Base-by-base conservation (phyloP, 768 basidiomycete species). In the Auricularia cornea region DNA sequence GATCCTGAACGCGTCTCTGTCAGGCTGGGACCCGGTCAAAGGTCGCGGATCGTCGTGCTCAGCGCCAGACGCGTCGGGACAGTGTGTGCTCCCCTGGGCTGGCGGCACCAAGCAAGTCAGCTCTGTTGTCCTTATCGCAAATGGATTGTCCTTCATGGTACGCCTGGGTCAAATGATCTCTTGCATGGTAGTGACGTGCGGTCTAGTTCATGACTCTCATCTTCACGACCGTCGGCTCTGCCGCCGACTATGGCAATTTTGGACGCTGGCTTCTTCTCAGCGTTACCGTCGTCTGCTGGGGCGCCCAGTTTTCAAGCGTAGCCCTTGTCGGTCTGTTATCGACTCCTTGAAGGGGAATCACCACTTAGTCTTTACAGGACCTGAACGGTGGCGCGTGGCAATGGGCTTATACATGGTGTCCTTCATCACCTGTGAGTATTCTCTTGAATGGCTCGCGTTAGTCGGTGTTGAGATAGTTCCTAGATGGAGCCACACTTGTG, bases 381-480 rank as follows among this genome's bases (percentile, higher is more conserved):
- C 88, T 2, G 79, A 79, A 29, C 80, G 85, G 18, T 94, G 92
- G 91, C 79, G 77, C n/a, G 75, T 81, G 2, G 88, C 87, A 0
- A 92, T 92, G 89, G 87, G 76, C 0, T 72, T 93, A 2, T 92
- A 86, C 72, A 89, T 93, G 80, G 74, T 90, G 31, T 86, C 89
- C 8, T 92, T 88, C 74, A 83, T 91, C 59, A 80, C 84, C 1
- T 92, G 71, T 64, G 68, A 71, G 65, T 44, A 23, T 54, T n/a
- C 29, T 64, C 60, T 18, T n/a, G 5, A 23, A 41, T n/a, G n/a
- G n/a, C n/a, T n/a, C n/a, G n/a, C n/a, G n/a, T n/a, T n/a, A n/a
- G n/a, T n/a, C 38, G 26, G 18, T 29, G 20, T 23, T 51, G 23
- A 18, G 26, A 23, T 30, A 8, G 23, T n/a, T 64, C 31, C 28